Percentiles rank a stretch among this genome's conserved stretches.
phyloP scores from a whole-genome alignment of 2,329 filamentous ascomycete species.

The Penicillium corylophilum region DNA sequence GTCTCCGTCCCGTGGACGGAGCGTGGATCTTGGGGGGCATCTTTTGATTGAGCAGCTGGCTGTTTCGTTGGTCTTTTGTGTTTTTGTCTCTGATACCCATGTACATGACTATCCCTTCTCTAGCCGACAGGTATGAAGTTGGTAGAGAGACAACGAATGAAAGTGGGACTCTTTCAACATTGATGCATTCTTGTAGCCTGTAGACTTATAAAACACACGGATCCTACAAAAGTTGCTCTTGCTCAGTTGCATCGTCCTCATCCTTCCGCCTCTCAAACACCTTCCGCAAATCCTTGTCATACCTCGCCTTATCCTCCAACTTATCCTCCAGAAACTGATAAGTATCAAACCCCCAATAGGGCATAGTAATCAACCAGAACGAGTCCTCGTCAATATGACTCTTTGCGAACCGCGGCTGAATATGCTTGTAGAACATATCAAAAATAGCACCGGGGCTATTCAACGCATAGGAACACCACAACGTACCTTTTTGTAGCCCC shows the following conservation, averaged over 20 bases:
- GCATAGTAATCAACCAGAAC: too few relatives aligned
- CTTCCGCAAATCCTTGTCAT: too few relatives aligned
- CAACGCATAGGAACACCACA: constrained; percentile 21
- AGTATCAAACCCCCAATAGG: too few relatives aligned
- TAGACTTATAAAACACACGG: not conserved
- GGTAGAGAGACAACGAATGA: not conserved
- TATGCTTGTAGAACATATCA: constrained; percentile 17
- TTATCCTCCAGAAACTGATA: too few relatives aligned
- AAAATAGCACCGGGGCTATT: constrained; percentile 21
- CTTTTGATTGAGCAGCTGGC: not conserved
- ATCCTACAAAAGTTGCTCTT: too few relatives aligned
- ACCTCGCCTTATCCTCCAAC: too few relatives aligned
- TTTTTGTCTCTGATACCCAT: not conserved
- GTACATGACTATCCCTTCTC: not conserved
- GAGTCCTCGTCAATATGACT: too few relatives aligned
- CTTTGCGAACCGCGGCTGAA: constrained; percentile 13
- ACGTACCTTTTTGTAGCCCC: constrained; percentile 8
- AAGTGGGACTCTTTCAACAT: not conserved
- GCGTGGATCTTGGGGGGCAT: not conserved
- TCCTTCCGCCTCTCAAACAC: too few relatives aligned
- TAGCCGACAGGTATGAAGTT: not conserved
- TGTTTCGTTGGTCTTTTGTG: not conserved
- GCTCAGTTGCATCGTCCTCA: too few relatives aligned
- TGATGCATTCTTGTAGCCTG: not conserved
- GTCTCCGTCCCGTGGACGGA: not conserved